Evolutionary conservation across 768 basidiomycete genomes (phyloP), one percentile per base, ranked within the genome.

Genomic region (Rubroboletus pulcherrimus): DNA sequence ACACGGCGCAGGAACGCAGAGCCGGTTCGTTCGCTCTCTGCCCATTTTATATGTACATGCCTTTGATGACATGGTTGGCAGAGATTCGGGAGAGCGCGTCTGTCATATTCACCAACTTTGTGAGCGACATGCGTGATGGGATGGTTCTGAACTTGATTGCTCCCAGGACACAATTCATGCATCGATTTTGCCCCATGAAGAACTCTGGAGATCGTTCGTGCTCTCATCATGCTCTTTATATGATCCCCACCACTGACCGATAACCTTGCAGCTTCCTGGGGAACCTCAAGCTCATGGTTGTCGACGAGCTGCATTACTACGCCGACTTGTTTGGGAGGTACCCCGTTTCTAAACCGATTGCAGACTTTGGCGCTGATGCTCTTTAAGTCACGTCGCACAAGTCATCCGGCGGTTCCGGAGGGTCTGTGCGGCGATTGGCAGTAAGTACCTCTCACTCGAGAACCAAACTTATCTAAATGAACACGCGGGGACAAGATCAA

Each of bases 301-400:
- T 93, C 2, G 90, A 94, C 64, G 93, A 96, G 66, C 67, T 95
- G 35, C 93, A 96, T 69, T 93, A 91, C 65, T 95, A 96, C 64
- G 78, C 83, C 2, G 86, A 87, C 38, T 72, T 88, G 11, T 79
- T 94, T 49, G 93, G 92, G 59, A 91, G 89, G 90, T 87, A 60
- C 24, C 59, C 4, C 17, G 15, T 39, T 51, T 52, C 26, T 11
- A 34, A 34, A 31, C 19, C 12, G 38, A 5, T 33, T 30, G 26
- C 21, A 7, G 30, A 4, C 21, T 31, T 49, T 19, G 7, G 6
- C 17, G 9, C 50, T 59, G 47, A 57, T 44, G 21, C 35, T 52
- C 21, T 12, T 26, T 39, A 59, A 92, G 89, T 59, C 91, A 95
- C 64, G 86, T 91, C 19, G 90, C 92, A 0, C 82, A 86, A 56